phyloP scores from a whole-genome alignment of 768 basidiomycete genomes.

The Punctularia strigosozonata region DNA sequence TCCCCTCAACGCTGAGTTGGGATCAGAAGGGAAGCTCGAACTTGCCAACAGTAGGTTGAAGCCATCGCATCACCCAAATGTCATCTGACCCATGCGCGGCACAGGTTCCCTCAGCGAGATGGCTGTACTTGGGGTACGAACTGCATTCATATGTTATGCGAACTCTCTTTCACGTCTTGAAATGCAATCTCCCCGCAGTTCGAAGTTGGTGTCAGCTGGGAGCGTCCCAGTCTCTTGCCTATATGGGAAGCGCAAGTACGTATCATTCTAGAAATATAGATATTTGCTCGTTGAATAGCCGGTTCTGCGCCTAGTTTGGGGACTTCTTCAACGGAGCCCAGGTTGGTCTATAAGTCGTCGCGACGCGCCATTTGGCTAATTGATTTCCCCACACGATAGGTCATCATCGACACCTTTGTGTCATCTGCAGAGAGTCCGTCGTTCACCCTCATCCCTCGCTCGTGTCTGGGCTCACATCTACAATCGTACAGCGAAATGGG shows the following conservation, averaged over 20 bases:
- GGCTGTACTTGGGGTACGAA: constrained; percentile 76
- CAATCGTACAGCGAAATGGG: constrained; percentile 66
- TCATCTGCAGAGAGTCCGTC: constrained; percentile 71
- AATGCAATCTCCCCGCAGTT: constrained; percentile 33
- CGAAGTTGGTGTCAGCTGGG: constrained; percentile 88
- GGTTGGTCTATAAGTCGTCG: constrained; percentile 15
- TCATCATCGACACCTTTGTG: constrained; percentile 85
- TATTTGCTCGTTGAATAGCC: constrained; percentile 1
- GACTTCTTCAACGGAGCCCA: constrained; percentile 92
- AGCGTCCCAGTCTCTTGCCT: constrained; percentile 64
- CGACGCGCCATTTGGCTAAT: neutral
- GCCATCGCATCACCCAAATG: no score
- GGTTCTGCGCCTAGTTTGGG: constrained; percentile 46
- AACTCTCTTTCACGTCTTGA: neutral
- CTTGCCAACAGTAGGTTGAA: constrained; percentile 80
- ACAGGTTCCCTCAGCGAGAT: constrained; percentile 84
- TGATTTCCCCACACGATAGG: no score
- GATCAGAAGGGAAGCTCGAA: constrained; percentile 58
- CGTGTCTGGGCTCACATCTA: constrained; percentile 1
- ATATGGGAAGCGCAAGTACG: constrained; percentile 88
- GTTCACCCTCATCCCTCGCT: constrained; percentile 1
- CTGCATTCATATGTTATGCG: neutral
- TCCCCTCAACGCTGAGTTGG: constrained; percentile 64
- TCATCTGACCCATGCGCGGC: no score
- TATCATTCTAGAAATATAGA: constrained; percentile 1